Evolutionary conservation across 495 filamentous ascomycete genomes (phyloP), one percentile per base, ranked within the genome.

Genomic region (Friedmanniomyces simplex): DNA sequence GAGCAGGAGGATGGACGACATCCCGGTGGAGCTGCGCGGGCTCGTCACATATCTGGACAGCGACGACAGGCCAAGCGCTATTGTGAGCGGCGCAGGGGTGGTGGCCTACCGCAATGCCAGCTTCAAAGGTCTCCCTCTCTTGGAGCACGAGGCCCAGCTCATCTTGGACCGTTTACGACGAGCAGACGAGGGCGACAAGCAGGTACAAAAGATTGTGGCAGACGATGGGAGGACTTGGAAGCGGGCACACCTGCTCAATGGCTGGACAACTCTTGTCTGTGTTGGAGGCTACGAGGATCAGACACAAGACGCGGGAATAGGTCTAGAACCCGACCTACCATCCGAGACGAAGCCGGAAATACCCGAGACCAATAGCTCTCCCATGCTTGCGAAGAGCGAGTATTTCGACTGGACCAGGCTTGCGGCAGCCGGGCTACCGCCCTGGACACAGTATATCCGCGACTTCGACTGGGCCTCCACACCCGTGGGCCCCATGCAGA

Each of bases 401-500:
- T 2, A 22, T 36, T 48, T 54, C 16, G 58, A 54, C 43, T 55
- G 58, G 58, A 60, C 42, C 12, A 39, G 43, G 5, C 28, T n/a
- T 18, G 21, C 13, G 1, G 45, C 52, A 7, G 5, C 28, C 20
- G 48, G 32, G 11, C 28, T 61, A 1, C 22, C 42, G 2, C 34
- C 42, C 14, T 57, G 46, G 32, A 79, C 86, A 45, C 75, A 76
- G 50, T 83, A 85, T 61, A 80, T 82, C 24, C 73, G 79, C n/a
- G 79, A 75, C 34, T 67, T 81, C 50, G 79, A 86, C 65, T 87
- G 84, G 84, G 75, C 76, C 3, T 68, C 76, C 5, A 86, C 84
- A 1, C 61, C 75, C 4, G 68, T 87, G 6, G 84, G 84, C 0
- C 82, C 83, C 3, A 79, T 87, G 16, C 80, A 82, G 62, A 63